Base-by-base conservation (phyloP, 108 stramenopile genomes). In the Skeletonema potamos region DNA sequence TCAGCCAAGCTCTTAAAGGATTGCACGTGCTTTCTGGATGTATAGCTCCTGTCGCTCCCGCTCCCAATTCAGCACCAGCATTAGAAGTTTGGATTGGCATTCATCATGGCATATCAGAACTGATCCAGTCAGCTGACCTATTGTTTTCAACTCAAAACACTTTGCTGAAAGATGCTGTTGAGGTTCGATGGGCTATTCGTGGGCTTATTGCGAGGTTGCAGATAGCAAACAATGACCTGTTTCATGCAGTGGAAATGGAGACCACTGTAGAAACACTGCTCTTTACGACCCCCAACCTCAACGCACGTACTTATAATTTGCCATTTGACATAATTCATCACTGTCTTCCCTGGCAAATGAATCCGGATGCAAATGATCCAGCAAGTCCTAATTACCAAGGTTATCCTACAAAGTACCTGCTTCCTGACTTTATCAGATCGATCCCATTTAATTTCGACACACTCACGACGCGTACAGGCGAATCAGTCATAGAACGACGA, bases 371-470 rank as follows among this genome's bases (percentile, higher is more conserved):
- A 41, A 41, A 41, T n/a, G 39, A 41, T 24, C 58, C 58, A 24
- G 24, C 44, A 54, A 11, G 43, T 24, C n/a, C 22, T 30, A 48
- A 72, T 65, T 63, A 73, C 58, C 17, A 55, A 43, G 68, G 73
- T 34, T 81, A 65, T 72, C 75, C 60, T 20, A 60, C 76, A 54
- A 67, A 72, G 54, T 32, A 74, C 18, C 44, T 70, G 33, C 48
- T 66, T 24, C 39, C 59, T 12, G 39, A 73, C n/a, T 32, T 80
- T 66, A 59, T 81, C 10, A 37, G 62, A 59, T 61, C 72, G 8
- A 87, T 89, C 63, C 89, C 89, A 41, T 89, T 87, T 58, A 54
- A 61, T 5, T 81, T 81, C 59, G 89, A 89, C 73, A 87, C 85
- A 36, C 78, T 89, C 54, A 73, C 77, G 11, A 89, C 89, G 66